Percentiles rank a stretch among this genome's conserved stretches.
Evolutionary conservation across 345 rosid genomes (phyloP).

Genomic region (Carallia brachiata): DNA sequence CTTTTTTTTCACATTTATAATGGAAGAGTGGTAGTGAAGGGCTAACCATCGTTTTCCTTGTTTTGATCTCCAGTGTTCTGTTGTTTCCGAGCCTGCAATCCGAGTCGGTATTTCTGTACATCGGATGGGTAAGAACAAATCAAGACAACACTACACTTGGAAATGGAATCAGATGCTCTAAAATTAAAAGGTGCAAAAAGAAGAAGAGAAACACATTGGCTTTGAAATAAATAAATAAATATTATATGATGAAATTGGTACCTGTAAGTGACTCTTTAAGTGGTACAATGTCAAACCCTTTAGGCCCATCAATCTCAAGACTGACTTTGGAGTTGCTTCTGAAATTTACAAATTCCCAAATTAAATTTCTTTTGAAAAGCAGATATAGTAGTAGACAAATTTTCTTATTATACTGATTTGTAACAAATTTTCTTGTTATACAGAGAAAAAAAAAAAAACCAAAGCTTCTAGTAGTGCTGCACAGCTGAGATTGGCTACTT

Average conservation of each 20-base stretch:
- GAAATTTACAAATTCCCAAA: constrained; percentile 1
- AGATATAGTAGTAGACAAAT: too few relatives aligned
- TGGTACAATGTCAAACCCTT: constrained; percentile 93
- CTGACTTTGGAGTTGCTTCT: constrained; percentile 97
- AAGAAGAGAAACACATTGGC: too few relatives aligned
- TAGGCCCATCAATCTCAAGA: constrained; percentile 76
- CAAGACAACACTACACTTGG: not conserved
- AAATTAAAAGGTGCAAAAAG: not conserved
- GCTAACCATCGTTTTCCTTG: constrained; percentile 47
- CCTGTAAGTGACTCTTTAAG: constrained; percentile 96
- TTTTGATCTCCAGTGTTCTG: constrained; percentile 39
- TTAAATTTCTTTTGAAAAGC: too few relatives aligned
- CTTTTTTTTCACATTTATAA: too few relatives aligned
- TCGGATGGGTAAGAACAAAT: not conserved
- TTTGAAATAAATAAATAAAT: not conserved
- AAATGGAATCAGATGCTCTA: not conserved
- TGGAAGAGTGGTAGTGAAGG: not conserved
- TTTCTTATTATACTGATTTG: too few relatives aligned
- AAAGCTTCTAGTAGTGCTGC: too few relatives aligned
- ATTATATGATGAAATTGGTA: constrained; percentile 1
- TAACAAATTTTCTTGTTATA: too few relatives aligned
- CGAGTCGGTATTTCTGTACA: constrained; percentile 81
- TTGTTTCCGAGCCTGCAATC: constrained; percentile 64
- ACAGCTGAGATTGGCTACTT: too few relatives aligned
- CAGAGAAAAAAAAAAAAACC: too few relatives aligned